Evolutionary conservation across 768 basidiomycete species (phyloP).

Genomic region (Holtermannia corniformis): DNA sequence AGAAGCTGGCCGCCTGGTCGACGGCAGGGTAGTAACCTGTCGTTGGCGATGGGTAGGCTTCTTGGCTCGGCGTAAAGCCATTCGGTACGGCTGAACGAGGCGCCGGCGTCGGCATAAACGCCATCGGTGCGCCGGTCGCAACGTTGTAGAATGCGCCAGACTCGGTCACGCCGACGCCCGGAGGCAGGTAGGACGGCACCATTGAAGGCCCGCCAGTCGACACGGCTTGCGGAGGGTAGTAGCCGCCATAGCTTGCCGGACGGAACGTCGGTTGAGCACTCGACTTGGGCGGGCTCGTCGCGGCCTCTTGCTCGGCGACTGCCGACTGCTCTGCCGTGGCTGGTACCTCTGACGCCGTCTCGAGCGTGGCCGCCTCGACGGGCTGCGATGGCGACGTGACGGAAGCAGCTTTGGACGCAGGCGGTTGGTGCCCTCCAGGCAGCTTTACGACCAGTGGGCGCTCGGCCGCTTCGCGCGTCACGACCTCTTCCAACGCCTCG

Average conservation of each 20-base stretch:
- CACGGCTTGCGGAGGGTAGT: not conserved
- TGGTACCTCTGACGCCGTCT: not conserved
- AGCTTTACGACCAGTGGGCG: not conserved
- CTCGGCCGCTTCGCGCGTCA: not conserved
- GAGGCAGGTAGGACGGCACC: slow-evolving; percentile 4
- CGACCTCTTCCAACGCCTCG: not conserved
- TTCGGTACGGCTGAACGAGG: slow-evolving; percentile 1
- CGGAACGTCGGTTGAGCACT: no score
- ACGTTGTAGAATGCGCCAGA: slow-evolving; percentile 12
- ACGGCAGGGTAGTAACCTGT: no score
- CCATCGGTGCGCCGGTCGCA: slow-evolving; percentile 10
- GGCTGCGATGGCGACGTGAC: no score
- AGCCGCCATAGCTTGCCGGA: not conserved
- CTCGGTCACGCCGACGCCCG: slow-evolving; percentile 12
- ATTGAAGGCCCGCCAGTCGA: no score
- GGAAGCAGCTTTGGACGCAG: not conserved
- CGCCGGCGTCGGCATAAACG: slow-evolving; percentile 11
- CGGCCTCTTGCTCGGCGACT: not conserved
- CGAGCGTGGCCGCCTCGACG: not conserved
- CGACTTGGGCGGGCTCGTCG: not conserved
- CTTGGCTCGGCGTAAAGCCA: not conserved
- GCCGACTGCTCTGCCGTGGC: not conserved
- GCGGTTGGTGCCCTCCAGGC: not conserved
- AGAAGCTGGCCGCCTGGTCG: no score
- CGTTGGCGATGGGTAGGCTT: no score